Evolutionary conservation across 2,329 filamentous ascomycete genomes (phyloP).

Genomic region (Colletotrichum lini): DNA sequence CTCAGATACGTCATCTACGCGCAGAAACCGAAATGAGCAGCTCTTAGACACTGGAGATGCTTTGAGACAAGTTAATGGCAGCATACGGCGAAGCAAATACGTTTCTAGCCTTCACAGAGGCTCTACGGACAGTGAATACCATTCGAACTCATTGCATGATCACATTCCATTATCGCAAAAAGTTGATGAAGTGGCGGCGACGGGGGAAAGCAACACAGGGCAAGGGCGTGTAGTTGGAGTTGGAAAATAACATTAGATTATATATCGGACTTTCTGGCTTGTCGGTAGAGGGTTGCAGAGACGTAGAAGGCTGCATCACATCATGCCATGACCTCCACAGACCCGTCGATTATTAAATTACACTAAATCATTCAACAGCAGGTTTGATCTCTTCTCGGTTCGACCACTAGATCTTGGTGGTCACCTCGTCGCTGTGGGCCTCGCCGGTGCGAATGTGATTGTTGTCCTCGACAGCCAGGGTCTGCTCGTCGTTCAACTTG

Average conservation of each 20-base stretch:
- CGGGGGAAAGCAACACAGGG: too few relatives aligned
- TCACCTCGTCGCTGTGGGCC: neutral
- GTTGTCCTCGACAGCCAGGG: conserved; percentile 52
- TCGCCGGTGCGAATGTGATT: conserved; percentile 5
- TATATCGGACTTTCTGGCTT: neutral
- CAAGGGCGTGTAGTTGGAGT: too few relatives aligned
- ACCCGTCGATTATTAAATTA: neutral
- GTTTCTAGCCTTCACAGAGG: neutral
- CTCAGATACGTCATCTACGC: conserved; percentile 21
- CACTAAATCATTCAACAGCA: neutral
- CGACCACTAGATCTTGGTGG: conserved; percentile 5
- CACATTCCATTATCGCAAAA: too few relatives aligned
- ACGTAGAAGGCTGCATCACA: neutral
- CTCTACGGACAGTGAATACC: neutral
- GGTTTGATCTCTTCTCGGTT: neutral
- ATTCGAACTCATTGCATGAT: neutral
- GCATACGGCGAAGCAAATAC: neutral
- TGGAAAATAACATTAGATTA: neutral
- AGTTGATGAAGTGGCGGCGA: too few relatives aligned
- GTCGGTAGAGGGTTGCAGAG: neutral
- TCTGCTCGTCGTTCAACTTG: conserved; percentile 62
- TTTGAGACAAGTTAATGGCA: too few relatives aligned
- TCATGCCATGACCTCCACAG: neutral
- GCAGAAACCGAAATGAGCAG: conserved; percentile 20
- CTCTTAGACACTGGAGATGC: too few relatives aligned